Base-by-base conservation (phyloP, 805 yeast species). In the Wickerhamomyces bovis region DNA sequence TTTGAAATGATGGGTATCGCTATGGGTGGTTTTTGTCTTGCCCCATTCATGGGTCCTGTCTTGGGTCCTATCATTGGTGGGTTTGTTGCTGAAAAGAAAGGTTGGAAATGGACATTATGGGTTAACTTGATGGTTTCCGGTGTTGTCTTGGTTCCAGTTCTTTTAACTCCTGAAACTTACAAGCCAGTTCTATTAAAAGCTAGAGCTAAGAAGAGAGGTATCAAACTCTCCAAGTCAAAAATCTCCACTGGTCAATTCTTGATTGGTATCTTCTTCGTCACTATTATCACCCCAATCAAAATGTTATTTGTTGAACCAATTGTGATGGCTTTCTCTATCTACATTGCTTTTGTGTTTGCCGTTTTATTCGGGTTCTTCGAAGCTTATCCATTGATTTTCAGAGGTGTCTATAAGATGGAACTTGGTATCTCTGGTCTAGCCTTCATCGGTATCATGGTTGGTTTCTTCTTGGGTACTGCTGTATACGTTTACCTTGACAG, bases 31-130 rank as follows among this genome's bases (percentile, higher is more conserved):
- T 86, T 84, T 67, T 82, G 90, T 62, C 65, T 85, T 46, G 85
- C 89, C 12, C 89, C 94, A 20, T 82, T 87, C 54, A 71, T 82
- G 60, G 95, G 95, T 44, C 95, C 95, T 2, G 83, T 82, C 36
- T 63, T 83, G 39, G 88, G 89, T 43, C 90, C 90, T 7, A 75
- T 84, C 44, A 76, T 84, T 64, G 89, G 89, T 44, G 84, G 86
- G 0, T 83, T 80, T 60, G 84, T 83, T 23, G 82, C 80, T 15
- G 65, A 68, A 60, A 58, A 65, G 46, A 76, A 81, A 57, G 84
- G 83, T 39, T 74, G 89, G 83, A 75, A 78, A 64, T 82, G 89
- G 85, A 67, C 81, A 4, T 69, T 77, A 70, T 84, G 88, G 87
- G 83, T 84, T 23, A 77, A 81, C 50, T 68, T 85, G 47, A 80